A percentile compares a stretch with the other conserved stretches of the same genome.
Conservation (phyloP, 2,329 filamentous ascomycete species). For the Arthrobotrys sinensis region DNA sequence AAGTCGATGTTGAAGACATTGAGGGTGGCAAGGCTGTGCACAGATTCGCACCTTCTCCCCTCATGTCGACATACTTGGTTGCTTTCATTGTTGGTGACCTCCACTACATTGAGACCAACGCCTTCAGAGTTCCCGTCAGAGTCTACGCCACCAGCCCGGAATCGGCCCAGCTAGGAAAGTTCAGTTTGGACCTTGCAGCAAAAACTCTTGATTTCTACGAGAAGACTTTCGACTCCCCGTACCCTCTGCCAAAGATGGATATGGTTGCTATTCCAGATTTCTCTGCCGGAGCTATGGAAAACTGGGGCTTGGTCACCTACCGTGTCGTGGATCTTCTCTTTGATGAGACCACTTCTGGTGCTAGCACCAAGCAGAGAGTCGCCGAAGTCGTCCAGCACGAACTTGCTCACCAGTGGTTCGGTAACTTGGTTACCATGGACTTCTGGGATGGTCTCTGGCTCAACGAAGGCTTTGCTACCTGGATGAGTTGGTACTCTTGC, state of each 20-base stretch:
- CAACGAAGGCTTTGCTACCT: constrained; percentile 92
- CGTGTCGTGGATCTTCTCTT: constrained; percentile 90
- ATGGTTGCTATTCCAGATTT: constrained; percentile 98
- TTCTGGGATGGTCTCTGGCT: constrained; percentile 99
- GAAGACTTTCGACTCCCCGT: constrained; percentile 89
- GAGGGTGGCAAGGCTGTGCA: constrained; percentile 83
- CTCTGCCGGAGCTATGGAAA: constrained; percentile 96
- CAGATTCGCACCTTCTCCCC: constrained; percentile 90
- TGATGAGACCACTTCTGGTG: constrained; percentile 91
- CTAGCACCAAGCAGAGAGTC: constrained; percentile 90
- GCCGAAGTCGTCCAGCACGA: constrained; percentile 98
- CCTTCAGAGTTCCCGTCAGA: constrained; percentile 90
- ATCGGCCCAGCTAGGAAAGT: constrained; percentile 88
- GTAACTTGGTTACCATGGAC: constrained; percentile 97
- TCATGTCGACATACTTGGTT: constrained; percentile 96
- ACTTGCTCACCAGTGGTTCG: constrained; percentile 97
- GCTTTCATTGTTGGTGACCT: constrained; percentile 95
- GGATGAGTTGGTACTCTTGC: constrained; percentile 95
- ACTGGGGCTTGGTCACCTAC: constrained; percentile 97
- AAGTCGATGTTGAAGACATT: constrained; percentile 75
- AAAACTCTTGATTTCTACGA: constrained; percentile 95
- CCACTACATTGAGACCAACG: constrained; percentile 91
- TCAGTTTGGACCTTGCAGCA: constrained; percentile 90
- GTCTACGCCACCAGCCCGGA: constrained; percentile 90
- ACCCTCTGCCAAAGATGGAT: constrained; percentile 93